Evolutionary conservation across 2,329 filamentous ascomycete species (phyloP).

Genomic region (Paecilomyces formosus): DNA sequence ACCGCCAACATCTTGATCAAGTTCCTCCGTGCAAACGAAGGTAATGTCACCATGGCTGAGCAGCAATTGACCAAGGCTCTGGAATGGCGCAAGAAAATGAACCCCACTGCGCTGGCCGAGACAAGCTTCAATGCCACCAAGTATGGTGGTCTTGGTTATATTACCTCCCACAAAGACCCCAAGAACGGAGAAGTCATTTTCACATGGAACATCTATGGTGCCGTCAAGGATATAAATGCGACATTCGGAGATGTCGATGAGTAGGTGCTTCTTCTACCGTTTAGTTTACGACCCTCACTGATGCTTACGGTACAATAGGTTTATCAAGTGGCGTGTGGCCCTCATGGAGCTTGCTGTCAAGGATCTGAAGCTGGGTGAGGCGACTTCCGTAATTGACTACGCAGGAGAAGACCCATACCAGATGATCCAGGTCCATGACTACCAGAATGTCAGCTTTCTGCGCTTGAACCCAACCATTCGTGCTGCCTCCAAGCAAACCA

Average conservation of each 20-base stretch:
- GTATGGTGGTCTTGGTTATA: slow-evolving; percentile 72
- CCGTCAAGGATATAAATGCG: slow-evolving; percentile 68
- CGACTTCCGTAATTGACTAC: slow-evolving; percentile 61
- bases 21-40: slow-evolving; percentile 83
- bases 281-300: neutral
- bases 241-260: slow-evolving; percentile 78
- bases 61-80: slow-evolving; percentile 73
- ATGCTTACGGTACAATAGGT: slow-evolving; percentile 44
- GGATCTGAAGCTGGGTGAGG: slow-evolving; percentile 62
- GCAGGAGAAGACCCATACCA: slow-evolving; percentile 70
- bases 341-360: slow-evolving; percentile 82
- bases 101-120: slow-evolving; percentile 60
- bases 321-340: slow-evolving; percentile 81
- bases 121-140: slow-evolving; percentile 58
- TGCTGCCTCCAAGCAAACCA: slow-evolving; percentile 69
- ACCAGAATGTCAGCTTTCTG: slow-evolving; percentile 79
- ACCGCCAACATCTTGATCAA: slow-evolving; percentile 84
- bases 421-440: slow-evolving; percentile 90
- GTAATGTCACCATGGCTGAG: slow-evolving; percentile 64
- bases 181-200: slow-evolving; percentile 54
- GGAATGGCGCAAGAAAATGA: slow-evolving; percentile 70
- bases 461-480: slow-evolving; percentile 71
- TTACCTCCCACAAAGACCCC: slow-evolving; percentile 60
- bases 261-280: slow-evolving; percentile 44
- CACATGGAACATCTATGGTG: slow-evolving; percentile 91